These are phyloP conservation scores for Cicer pinnatifidum DNA, from an alignment of 306 rosid species.

Conservation along the genomic window DNA sequence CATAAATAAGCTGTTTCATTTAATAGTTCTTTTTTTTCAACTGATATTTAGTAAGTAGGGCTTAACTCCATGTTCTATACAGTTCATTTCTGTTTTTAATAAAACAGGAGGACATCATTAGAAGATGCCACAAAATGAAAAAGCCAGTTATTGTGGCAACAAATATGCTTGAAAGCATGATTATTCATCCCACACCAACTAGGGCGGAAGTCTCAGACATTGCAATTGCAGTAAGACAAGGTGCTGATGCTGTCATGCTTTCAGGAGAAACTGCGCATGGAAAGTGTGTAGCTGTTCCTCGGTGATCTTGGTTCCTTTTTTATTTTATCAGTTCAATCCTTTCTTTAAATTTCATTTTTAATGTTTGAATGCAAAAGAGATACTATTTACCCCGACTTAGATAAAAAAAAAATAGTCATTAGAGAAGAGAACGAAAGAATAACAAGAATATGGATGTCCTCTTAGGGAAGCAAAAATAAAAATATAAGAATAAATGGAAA, in stretches of 20 bases:
- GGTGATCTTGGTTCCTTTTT: conserved; percentile 33
- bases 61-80: conserved; percentile 32
- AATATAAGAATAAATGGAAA: background rate
- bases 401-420: conserved; percentile 3
- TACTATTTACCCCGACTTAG: background rate
- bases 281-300: conserved; percentile 65
- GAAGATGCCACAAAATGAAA: conserved; percentile 78
- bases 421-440: conserved; percentile 24
- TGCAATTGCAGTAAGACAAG: conserved; percentile 93
- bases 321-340: background rate
- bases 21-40: background rate
- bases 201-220: conserved; percentile 98
- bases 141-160: conserved; percentile 98
- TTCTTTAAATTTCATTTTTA: conserved; percentile 1
- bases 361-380: conserved; percentile 25
- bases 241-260: conserved; percentile 97
- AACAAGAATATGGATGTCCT: conserved; percentile 8
- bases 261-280: conserved; percentile 99
- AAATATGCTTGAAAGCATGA: conserved; percentile 99
- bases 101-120: conserved; percentile 82
- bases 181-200: conserved; percentile 91
- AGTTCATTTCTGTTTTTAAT: conserved; percentile 41
- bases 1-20: conserved; percentile 33
- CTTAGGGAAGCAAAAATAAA: background rate
- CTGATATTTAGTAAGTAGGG: conserved; percentile 28